phyloP scores from a whole-genome alignment of 1,284 basidiomycete species.

The Cutaneotrichosporon sp. region DNA sequence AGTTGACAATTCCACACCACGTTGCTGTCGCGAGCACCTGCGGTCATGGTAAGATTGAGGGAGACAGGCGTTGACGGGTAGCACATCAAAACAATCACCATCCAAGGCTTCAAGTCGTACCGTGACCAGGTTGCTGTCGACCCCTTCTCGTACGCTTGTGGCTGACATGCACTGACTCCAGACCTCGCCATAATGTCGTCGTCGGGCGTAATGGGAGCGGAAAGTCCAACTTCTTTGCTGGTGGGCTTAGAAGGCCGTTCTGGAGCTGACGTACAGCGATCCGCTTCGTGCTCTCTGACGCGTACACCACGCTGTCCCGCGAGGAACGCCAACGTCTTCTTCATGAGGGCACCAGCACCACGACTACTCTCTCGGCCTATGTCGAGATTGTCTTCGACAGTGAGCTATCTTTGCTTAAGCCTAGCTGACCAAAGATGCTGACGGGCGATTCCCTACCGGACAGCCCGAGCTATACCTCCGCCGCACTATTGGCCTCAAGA shows the following conservation, averaged over 20 bases:
- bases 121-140: constrained; percentile 56
- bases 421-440: constrained; percentile 50
- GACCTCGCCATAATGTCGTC: constrained; percentile 84
- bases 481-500: constrained; percentile 94
- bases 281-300: constrained; percentile 95
- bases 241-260: constrained; percentile 49
- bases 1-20: not conserved
- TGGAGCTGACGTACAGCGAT: constrained; percentile 62
- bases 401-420: constrained; percentile 26
- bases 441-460: constrained; percentile 86
- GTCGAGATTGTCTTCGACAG: constrained; percentile 85
- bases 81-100: constrained; percentile 89
- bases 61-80: constrained; percentile 38
- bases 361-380: constrained; percentile 88
- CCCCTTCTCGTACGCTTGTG: constrained; percentile 9
- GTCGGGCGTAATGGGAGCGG: constrained; percentile 93
- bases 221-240: constrained; percentile 95
- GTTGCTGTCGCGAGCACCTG: constrained; percentile 2
- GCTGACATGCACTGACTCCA: constrained; percentile 53
- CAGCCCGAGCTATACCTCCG: constrained; percentile 80
- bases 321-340: constrained; percentile 90
- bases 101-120: constrained; percentile 97
- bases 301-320: constrained; percentile 90
- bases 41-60: not conserved
- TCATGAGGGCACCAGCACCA: constrained; percentile 86